Conservation (phyloP, 176 grass and related monocot species). For the Aegilops bicornis region DNA sequence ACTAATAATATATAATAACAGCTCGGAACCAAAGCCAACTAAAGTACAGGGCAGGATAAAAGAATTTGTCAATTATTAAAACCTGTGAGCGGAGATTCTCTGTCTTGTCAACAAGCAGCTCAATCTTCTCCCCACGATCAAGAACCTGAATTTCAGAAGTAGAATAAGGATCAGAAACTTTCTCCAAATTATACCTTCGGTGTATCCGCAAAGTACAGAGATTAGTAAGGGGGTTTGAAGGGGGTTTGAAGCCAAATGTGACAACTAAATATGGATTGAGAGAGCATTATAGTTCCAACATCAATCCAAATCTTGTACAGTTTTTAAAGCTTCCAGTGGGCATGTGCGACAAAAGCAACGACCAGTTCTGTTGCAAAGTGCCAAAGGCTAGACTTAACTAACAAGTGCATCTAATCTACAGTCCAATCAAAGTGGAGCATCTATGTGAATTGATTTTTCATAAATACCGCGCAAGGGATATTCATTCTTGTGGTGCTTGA, state of each 20-base stretch:
- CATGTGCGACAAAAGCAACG: not conserved
- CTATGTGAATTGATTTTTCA: not conserved
- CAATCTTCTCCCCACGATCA: constrained; percentile 90
- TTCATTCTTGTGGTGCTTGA: not conserved
- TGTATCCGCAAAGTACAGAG: not conserved
- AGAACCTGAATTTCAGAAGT: constrained; percentile 54
- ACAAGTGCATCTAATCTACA: not conserved
- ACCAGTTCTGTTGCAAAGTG: not conserved
- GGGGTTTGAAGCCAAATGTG: not conserved
- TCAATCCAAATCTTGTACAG: not conserved
- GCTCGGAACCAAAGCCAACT: not conserved
- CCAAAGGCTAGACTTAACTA: not conserved
- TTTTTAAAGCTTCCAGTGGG: not conserved
- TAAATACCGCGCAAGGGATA: not conserved
- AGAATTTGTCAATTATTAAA: not conserved
- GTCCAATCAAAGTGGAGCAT: not conserved
- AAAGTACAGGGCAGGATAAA: not conserved
- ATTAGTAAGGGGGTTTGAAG: not conserved
- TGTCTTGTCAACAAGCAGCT: constrained; percentile 88
- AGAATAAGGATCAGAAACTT: not conserved
- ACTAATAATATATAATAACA: not conserved
- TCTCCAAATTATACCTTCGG: not conserved
- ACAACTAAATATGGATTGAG: not conserved
- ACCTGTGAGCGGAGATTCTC: constrained; percentile 85
- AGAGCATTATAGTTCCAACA: not conserved